These are phyloP conservation scores for Dothidotthia symphoricarpi DNA, from an alignment of 2,329 filamentous ascomycete genomes.

Conservation along the genomic window DNA sequence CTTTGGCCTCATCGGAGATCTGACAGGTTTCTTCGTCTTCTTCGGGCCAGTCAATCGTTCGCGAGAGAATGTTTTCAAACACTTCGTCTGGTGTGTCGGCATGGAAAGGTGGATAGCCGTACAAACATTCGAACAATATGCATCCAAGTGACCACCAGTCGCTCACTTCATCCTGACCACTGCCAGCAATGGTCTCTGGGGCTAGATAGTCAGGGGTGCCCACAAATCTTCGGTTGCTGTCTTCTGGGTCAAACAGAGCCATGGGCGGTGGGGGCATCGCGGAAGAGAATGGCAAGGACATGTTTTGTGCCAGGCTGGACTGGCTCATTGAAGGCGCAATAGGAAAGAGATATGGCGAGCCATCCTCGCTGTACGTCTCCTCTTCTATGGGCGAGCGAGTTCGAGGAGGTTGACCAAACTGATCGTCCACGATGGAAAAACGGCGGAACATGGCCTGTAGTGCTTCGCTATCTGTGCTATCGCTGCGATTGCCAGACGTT, in stretches of 20 bases:
- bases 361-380: slow-evolving; percentile 66
- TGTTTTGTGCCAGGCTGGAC: slow-evolving; percentile 54
- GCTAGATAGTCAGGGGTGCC: slow-evolving; percentile 96
- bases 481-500: slow-evolving; percentile 80
- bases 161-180: slow-evolving; percentile 94
- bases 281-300: slow-evolving; percentile 58
- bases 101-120: slow-evolving; percentile 91
- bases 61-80: slow-evolving; percentile 91
- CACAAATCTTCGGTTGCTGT: slow-evolving; percentile 89
- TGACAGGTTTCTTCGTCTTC: slow-evolving; percentile 71
- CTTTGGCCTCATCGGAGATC: slow-evolving; percentile 83
- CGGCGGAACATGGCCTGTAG: slow-evolving; percentile 78
- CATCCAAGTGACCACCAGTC: slow-evolving; percentile 99
- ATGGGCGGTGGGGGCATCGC: slow-evolving; percentile 88
- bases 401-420: slow-evolving; percentile 40
- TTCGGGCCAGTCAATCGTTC: slow-evolving; percentile 89
- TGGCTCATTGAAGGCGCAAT: slow-evolving; percentile 62
- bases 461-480: slow-evolving; percentile 87
- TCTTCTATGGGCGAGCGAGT: slow-evolving; percentile 69
- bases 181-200: slow-evolving; percentile 92
- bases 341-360: slow-evolving; percentile 73
- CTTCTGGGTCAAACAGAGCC: slow-evolving; percentile 93
- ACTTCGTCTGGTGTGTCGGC: slow-evolving; percentile 86
- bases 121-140: slow-evolving; percentile 95
- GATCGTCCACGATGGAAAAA: slow-evolving; percentile 56